Base-by-base conservation (phyloP, 2,329 filamentous ascomycete genomes). In the Aureobasidium sp. region DNA sequence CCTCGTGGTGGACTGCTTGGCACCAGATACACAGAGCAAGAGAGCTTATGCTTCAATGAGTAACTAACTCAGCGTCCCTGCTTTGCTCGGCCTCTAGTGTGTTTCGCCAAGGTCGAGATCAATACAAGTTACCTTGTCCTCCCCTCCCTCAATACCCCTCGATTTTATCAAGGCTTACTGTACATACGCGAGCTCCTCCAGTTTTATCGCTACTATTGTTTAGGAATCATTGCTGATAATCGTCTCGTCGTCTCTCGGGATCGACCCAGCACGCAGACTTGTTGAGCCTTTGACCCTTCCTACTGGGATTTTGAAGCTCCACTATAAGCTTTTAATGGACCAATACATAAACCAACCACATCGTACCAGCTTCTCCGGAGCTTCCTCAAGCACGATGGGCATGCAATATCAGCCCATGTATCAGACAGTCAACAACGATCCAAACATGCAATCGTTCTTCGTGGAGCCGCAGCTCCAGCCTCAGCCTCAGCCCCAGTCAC, bases 91-190 rank as follows among this genome's bases (percentile, higher is more conserved):
- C 36, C 44, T 22, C 57, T 60, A 60, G 44, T 45, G 36, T 59
- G 34, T 41, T 51, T 51, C 36, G 57, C 45, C 34, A 59, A 59
- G 57, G 51, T 60, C 27, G 34, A 49, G 57, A 55, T 42, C 57
- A 42, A 12, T 60, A 60, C 57, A 60, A 60, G 57, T 45, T 34
- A 60, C 57, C 36, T 60, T 49, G 45, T 34, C 17, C 45, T 60
- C 57, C 57, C 57, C 57, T 60, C 57, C 45, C 42, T 60, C 22
- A 14, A 42, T 36, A 60, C 44, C 22, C 36, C 45, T 60, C 57
- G 57, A 42, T 60, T 49, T 49, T 34, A 25, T 42, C 45, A 41
- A 51, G 57, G 57, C 57, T 60, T 49, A 51, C 45, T 41, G 25
- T 49, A 36, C 55, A 47, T 59, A 29, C 14, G 17, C 42, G 31